phyloP scores from a whole-genome alignment of 2,329 filamentous ascomycete genomes.

The Epichloe scottii region DNA sequence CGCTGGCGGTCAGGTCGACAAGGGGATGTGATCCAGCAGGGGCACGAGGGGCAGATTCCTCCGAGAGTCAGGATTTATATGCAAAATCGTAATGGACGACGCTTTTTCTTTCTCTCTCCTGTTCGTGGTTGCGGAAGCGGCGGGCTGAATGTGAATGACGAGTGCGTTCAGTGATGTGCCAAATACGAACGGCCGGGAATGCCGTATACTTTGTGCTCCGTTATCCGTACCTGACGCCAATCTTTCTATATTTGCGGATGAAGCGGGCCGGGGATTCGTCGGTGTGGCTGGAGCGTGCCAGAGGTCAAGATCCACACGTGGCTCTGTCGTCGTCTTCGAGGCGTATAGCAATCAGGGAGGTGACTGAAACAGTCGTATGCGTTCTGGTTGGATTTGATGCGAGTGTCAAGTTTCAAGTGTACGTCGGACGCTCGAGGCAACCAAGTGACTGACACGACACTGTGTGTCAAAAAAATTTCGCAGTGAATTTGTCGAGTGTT shows the following conservation, averaged over 20 bases:
- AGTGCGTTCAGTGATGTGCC: slow-evolving; percentile 1
- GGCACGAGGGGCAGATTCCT: not conserved
- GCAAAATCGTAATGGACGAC: not conserved
- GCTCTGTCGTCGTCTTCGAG: not conserved
- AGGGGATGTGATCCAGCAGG: slow-evolving; percentile 5
- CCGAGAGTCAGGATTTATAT: not conserved
- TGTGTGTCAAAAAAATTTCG: too few relatives aligned
- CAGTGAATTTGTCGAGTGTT: too few relatives aligned
- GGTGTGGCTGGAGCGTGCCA: slow-evolving; percentile 7
- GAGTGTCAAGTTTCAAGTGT: too few relatives aligned
- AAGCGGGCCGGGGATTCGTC: not conserved
- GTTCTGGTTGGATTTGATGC: not conserved
- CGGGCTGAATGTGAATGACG: not conserved
- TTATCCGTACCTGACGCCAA: not conserved
- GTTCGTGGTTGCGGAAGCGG: not conserved
- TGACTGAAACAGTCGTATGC: not conserved
- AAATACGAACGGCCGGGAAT: slow-evolving; percentile 1
- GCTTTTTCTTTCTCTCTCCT: not conserved
- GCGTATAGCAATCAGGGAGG: not conserved
- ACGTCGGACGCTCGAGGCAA: too few relatives aligned
- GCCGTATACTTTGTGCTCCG: not conserved
- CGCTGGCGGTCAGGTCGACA: slow-evolving; percentile 13
- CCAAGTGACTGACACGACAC: too few relatives aligned
- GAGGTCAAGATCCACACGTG: slow-evolving; percentile 5
- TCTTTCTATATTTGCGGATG: not conserved